Base-by-base conservation (phyloP, 2,329 filamentous ascomycete genomes). In the Lasiodiplodia citricola region DNA sequence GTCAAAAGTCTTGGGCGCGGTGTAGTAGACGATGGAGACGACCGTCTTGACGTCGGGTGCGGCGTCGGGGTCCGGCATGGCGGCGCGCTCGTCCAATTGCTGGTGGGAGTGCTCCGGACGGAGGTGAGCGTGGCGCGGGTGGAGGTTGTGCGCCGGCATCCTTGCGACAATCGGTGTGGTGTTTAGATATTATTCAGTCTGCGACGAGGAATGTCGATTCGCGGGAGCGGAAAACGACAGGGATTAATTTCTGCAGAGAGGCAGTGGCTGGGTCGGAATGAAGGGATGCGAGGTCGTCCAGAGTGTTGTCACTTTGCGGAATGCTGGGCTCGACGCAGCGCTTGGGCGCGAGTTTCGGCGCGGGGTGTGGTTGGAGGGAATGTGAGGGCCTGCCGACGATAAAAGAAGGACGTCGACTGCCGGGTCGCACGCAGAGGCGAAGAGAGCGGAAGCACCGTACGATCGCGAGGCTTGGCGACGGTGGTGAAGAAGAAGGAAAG, bases 1-100 rank as follows among this genome's bases (percentile, higher is more conserved):
- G 18, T 80, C 77, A 71, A 87, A 88, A 50, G 86, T 87, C 66
- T 83, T 80, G 25, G 81, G 73, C 37, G 84, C 80, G 0, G 86
- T 88, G 56, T 87, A 80, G 75, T 87, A 86, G 52, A 88, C 81
- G 51, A 85, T 76, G 0, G 79, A 78, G 13, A 83, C 75, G 60
- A 82, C 73, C 2, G 80, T 83, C 21, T 73, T 73, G 70, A 73
- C 54, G 55, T 72, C 69, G 18, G 72, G 56, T 35, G 70, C 50
- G 28, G 68, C 69, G 11, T 52, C 55, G n/a, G 55, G 55, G 21
- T 72, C 67, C 50, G 69, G 66, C 64, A 67, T 41, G 56, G 54
- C 62, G 47, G 62, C 67, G 51, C 69, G 69, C 57, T 65, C 58
- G 11, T 70, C 67, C 5, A 69, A 55, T 50, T 57, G 51, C 18